These are phyloP conservation scores for Sapria himalayana DNA, from an alignment of 345 rosid genomes.

Conservation along the genomic window DNA sequence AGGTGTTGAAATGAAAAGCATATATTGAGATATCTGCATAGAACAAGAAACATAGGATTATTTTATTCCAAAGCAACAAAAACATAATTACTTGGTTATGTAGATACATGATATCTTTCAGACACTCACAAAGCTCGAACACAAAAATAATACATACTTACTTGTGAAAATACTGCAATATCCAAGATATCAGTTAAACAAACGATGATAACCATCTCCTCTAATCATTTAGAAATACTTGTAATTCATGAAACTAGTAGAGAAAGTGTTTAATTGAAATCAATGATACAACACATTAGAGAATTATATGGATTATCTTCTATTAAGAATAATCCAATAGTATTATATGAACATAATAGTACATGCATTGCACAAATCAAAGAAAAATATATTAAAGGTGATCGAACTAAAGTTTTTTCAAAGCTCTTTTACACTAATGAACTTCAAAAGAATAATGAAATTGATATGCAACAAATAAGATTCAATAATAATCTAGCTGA, in stretches of 20 bases:
- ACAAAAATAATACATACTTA: not conserved
- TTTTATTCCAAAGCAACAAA: no score
- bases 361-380: not conserved
- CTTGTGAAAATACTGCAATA: not conserved
- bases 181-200: not conserved
- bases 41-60: no score
- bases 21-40: no score
- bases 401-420: not conserved
- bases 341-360: not conserved
- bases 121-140: not conserved
- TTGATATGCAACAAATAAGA: no score
- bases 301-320: not conserved
- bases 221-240: not conserved
- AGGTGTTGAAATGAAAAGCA: no score
- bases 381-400: not conserved
- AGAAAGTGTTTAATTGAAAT: not conserved
- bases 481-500: no score
- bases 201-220: not conserved
- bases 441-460: constrained; percentile 1
- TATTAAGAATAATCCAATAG: not conserved
- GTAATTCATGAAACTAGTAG: not conserved
- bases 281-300: not conserved
- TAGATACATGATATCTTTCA: not conserved
- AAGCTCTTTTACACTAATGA: not conserved
- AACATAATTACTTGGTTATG: not conserved